phyloP scores from a whole-genome alignment of 1,284 basidiomycete species.

The Calocybe gambosa region DNA sequence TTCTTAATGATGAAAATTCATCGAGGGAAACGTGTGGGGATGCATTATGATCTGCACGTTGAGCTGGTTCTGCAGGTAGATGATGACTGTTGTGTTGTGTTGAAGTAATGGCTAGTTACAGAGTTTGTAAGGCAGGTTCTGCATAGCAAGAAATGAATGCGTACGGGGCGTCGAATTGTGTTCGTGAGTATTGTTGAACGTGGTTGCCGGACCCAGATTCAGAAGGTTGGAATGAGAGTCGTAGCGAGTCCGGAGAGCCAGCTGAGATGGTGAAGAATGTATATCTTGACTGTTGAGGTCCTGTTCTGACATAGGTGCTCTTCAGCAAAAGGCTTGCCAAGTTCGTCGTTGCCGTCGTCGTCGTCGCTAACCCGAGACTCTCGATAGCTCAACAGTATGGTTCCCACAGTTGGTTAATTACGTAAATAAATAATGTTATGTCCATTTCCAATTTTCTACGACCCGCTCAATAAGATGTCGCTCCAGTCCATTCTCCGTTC shows the following conservation, averaged over 20 bases:
- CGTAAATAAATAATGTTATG: constrained; percentile 11
- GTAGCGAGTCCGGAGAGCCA: constrained; percentile 12
- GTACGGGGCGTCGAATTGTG: constrained; percentile 14
- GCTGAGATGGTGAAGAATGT: constrained; percentile 15
- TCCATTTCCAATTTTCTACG: constrained; percentile 64
- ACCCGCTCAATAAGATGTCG: constrained; percentile 63
- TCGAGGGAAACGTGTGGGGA: constrained; percentile 36
- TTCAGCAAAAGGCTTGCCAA: neutral
- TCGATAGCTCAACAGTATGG: neutral
- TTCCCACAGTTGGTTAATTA: constrained; percentile 16
- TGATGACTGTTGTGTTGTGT: constrained; percentile 34
- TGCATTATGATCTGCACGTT: constrained; percentile 25
- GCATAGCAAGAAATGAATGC: constrained; percentile 3
- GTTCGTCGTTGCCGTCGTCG: neutral
- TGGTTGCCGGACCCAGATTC: constrained; percentile 13
- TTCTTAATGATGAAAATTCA: constrained; percentile 40
- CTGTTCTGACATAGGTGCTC: constrained; percentile 22
- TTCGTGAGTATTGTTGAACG: constrained; percentile 15
- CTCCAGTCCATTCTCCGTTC: constrained; percentile 51
- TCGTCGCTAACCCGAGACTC: neutral
- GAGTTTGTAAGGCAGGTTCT: neutral
- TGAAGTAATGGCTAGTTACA: constrained; percentile 14
- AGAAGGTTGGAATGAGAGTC: constrained; percentile 14
- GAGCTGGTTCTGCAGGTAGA: constrained; percentile 32
- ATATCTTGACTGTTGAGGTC: constrained; percentile 23